Evolutionary conservation across 768 basidiomycete species (phyloP), one percentile per base, ranked within the genome.

Genomic region (Boletus rubescentipes): DNA sequence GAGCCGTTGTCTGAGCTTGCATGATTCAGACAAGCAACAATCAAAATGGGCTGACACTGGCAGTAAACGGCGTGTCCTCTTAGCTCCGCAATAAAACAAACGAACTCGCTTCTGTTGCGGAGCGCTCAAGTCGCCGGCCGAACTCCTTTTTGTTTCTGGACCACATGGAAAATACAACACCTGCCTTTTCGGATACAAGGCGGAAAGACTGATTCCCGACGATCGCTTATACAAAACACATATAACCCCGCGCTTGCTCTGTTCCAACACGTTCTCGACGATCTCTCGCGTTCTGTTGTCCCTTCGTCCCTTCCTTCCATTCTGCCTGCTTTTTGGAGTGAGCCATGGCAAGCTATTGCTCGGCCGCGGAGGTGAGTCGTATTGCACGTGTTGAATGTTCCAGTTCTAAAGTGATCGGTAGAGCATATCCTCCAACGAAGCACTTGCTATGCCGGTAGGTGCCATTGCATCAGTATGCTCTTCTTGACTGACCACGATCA

Each of bases 181-280:
- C 20, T 72, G 41, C 69, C 69, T 66, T 66, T 61, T 67, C 46
- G 29, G 63, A 69, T 15, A 70, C 58, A 70, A 70, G 54, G 66
- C 40, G 58, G 45, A 14, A 41, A 47, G 50, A 57, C 55, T 46
- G 40, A 46, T 47, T 40, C 38, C 56, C 46, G 49, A 35, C 37
- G 49, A 35, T 52, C 56, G 63, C 49, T 46, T 54, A 49, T 47
- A 37, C 29, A 29, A 32, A 31, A 5, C 29, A 37, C 46, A 49
- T 63, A 61, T 56, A 67, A 64, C 51, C 41, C 48, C 46, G 34
- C 53, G 46, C 46, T 40, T 18, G 18, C 51, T 26, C 49, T 14
- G 31, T 18, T 16, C 34, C 43, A 29, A 6, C 48, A 45, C 60
- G 48, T 45, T 59, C 44, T 46, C 46, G 34, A 51, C 43, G 34